Evolutionary conservation across 73 alveolate genomes (phyloP).

Genomic region (Symbiodinium natans): DNA sequence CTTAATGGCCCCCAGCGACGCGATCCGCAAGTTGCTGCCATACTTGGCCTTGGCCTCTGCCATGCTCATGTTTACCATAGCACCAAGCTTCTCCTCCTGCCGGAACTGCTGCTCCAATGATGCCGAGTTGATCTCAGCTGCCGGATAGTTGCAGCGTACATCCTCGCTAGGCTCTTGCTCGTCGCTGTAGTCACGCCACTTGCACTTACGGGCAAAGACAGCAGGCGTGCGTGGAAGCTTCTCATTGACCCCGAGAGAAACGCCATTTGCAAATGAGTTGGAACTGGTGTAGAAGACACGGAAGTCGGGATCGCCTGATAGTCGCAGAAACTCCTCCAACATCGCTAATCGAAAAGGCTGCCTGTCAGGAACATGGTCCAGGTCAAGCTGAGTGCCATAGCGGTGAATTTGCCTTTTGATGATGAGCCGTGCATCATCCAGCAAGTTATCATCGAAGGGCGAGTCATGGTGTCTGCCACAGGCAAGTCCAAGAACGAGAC

Average conservation of each 20-base stretch:
- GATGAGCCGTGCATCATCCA: background rate
- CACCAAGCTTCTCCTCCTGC: background rate
- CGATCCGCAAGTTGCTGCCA: background rate
- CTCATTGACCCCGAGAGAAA: background rate
- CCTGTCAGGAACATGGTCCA: background rate
- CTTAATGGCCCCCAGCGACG: background rate
- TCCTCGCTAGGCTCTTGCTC: background rate
- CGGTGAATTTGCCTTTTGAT: background rate
- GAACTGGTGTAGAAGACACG: background rate
- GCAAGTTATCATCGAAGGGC: background rate
- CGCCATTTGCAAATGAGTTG: slow-evolving; percentile 28
- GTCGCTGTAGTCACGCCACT: background rate
- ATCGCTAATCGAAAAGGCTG: slow-evolving; percentile 15
- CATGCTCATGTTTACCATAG: background rate
- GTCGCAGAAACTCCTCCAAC: slow-evolving; percentile 26
- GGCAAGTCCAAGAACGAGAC: background rate
- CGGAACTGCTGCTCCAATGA: background rate
- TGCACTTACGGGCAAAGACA: slow-evolving; percentile 1
- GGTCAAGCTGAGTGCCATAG: background rate
- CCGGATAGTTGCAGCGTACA: background rate
- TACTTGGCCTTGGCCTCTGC: background rate
- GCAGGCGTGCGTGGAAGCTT: slow-evolving; percentile 62
- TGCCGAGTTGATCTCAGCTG: background rate
- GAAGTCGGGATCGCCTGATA: slow-evolving; percentile 3
- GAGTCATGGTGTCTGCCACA: background rate